A percentile compares a stretch with the other conserved stretches of the same genome.
Conservation (phyloP, 1,139 yeast genomes). For the Hyphopichia burtonii region DNA sequence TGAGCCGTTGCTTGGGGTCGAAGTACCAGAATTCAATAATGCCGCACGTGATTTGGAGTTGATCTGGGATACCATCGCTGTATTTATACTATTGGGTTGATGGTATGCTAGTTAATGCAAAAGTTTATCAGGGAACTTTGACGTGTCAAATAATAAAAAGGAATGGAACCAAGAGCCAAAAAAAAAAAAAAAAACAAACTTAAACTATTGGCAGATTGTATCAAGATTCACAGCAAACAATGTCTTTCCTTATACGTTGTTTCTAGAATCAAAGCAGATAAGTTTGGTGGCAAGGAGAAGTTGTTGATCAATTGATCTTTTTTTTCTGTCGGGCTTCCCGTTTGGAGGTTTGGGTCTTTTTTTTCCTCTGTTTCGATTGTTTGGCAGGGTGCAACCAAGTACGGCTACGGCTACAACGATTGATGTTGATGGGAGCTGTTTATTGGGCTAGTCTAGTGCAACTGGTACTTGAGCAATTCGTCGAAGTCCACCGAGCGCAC, state of each 20-base stretch:
- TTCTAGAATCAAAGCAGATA: too few species aligned
- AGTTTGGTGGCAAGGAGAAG: neutral
- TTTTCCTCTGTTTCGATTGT: neutral
- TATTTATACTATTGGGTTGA: neutral
- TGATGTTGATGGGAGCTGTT: too few species aligned
- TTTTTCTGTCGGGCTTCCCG: neutral
- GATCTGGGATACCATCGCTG: neutral
- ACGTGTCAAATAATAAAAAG: too few species aligned
- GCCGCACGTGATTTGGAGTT: neutral
- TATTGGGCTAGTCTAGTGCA: too few species aligned
- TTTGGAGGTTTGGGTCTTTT: neutral
- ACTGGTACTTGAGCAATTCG: neutral
- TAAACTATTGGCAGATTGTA: too few species aligned
- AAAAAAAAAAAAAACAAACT: too few species aligned
- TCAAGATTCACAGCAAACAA: too few species aligned
- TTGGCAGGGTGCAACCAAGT: too few species aligned
- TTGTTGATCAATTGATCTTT: neutral
- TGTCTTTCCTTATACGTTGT: too few species aligned
- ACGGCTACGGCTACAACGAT: too few species aligned
- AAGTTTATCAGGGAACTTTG: too few species aligned
- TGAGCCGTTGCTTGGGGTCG: neutral
- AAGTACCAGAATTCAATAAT: neutral
- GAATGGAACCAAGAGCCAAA: too few species aligned
- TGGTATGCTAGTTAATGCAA: neutral
- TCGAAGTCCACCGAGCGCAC: conserved; percentile 3